phyloP scores from a whole-genome alignment of 192 early-diverging fungal genomes.

The Coemansia sp. region DNA sequence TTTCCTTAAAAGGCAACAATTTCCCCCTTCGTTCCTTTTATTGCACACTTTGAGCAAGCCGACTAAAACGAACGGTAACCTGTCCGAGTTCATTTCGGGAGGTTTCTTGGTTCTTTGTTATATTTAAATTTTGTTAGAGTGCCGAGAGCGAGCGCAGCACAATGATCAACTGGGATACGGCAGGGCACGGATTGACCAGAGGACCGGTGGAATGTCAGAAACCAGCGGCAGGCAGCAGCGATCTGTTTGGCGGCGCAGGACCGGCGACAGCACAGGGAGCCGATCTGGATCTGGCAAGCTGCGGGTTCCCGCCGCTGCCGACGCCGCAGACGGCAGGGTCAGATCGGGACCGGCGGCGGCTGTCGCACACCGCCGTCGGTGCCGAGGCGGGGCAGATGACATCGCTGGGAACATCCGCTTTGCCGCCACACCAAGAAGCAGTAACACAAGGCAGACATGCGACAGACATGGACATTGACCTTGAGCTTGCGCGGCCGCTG shows the following conservation, averaged over 20 bases:
- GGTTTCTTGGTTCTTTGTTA: not conserved
- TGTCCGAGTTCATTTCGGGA: not conserved
- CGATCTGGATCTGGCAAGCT: not conserved
- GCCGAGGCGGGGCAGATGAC: not conserved
- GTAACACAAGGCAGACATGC: not conserved
- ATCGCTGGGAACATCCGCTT: slow-evolving; percentile 2
- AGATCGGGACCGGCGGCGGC: slow-evolving; percentile 21
- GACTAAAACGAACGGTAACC: too few species aligned
- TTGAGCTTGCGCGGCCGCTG: slow-evolving; percentile 50
- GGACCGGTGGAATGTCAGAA: slow-evolving; percentile 3
- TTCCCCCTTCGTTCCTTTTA: too few species aligned
- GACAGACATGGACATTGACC: slow-evolving; percentile 5
- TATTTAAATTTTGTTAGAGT: not conserved
- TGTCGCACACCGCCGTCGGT: slow-evolving; percentile 31
- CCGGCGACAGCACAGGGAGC: not conserved
- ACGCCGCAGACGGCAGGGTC: slow-evolving; percentile 11
- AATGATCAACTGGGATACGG: slow-evolving; percentile 4
- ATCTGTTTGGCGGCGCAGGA: not conserved
- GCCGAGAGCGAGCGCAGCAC: not conserved
- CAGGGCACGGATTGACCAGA: not conserved
- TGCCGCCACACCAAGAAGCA: slow-evolving; percentile 22
- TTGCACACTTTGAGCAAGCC: too few species aligned
- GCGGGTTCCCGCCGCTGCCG: not conserved
- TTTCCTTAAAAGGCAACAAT: too few species aligned
- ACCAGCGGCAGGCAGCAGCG: not conserved